phyloP scores from a whole-genome alignment of 768 basidiomycete species.

The Rubroboletus pulcherrimus region DNA sequence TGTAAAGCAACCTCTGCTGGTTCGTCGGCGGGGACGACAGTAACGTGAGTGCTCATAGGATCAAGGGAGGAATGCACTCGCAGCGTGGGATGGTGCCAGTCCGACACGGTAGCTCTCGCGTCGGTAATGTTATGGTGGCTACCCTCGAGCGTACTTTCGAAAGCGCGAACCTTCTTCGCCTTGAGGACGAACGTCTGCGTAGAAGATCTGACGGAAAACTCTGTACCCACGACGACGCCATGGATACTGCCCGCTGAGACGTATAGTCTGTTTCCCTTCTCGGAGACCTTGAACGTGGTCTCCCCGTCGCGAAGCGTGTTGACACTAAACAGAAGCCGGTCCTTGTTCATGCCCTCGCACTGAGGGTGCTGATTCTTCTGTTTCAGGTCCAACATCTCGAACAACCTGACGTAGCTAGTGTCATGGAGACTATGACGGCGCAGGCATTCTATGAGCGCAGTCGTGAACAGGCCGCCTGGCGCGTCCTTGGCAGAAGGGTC shows the following conservation, averaged over 20 bases:
- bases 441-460: conserved; percentile 15
- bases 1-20: conserved; percentile 8
- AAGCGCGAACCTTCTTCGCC: conserved; percentile 12
- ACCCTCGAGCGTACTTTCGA: conserved; percentile 14
- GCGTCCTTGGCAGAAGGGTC: conserved; percentile 2
- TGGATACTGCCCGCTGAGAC: conserved; percentile 20
- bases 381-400: conserved; percentile 12
- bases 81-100: conserved; percentile 10
- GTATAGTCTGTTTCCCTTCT: neutral
- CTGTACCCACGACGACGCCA: conserved; percentile 12
- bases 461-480: conserved; percentile 18
- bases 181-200: conserved; percentile 5
- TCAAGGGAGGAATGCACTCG: conserved; percentile 3
- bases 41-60: neutral
- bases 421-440: conserved; percentile 4
- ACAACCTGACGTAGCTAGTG: conserved; percentile 13
- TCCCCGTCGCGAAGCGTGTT: conserved; percentile 11
- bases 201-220: conserved; percentile 8
- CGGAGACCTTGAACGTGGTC: conserved; percentile 16
- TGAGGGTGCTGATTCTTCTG: conserved; percentile 11
- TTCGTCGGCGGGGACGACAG: conserved; percentile 7
- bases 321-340: conserved; percentile 18
- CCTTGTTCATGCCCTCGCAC: conserved; percentile 16
- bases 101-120: conserved; percentile 9
- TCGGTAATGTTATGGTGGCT: neutral